phyloP scores from a whole-genome alignment of 805 yeast genomes.

The Cyberlindnera euphorbiae region DNA sequence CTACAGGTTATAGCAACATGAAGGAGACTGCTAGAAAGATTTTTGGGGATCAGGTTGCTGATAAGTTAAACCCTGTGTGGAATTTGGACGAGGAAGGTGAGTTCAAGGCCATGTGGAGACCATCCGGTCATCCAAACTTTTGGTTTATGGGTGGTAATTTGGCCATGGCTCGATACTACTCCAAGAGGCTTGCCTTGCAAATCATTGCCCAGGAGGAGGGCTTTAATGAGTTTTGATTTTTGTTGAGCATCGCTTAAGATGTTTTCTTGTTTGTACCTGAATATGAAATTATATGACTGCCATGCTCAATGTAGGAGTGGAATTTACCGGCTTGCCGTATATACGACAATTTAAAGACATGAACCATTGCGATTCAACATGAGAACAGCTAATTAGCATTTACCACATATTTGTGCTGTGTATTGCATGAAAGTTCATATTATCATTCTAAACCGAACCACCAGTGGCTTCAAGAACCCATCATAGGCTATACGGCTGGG shows the following conservation, averaged over 20 bases:
- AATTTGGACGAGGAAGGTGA: conserved; percentile 42
- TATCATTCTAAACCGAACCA: too few species aligned
- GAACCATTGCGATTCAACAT: too few species aligned
- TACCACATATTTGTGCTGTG: too few species aligned
- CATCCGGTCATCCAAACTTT: conserved; percentile 36
- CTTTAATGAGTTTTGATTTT: conserved; percentile 5
- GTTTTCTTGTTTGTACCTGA: not conserved
- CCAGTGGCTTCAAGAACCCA: too few species aligned
- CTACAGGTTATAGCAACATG: conserved; percentile 42
- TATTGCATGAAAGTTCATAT: too few species aligned
- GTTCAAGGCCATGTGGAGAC: conserved; percentile 34
- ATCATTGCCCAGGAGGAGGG: conserved; percentile 33
- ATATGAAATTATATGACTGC: too few species aligned
- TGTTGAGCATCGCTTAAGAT: not conserved
- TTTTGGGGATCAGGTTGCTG: conserved; percentile 35
- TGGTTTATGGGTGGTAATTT: conserved; percentile 41
- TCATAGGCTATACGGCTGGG: too few species aligned
- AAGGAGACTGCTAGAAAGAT: conserved; percentile 35
- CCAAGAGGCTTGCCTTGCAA: conserved; percentile 37
- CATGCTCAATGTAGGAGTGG: too few species aligned
- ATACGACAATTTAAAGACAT: too few species aligned
- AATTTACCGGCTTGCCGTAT: too few species aligned
- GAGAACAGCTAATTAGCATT: too few species aligned
- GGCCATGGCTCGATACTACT: conserved; percentile 34
- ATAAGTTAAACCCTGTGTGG: conserved; percentile 36